Evolutionary conservation across 495 filamentous ascomycete genomes (phyloP).

Genomic region (Penicillium daleae): DNA sequence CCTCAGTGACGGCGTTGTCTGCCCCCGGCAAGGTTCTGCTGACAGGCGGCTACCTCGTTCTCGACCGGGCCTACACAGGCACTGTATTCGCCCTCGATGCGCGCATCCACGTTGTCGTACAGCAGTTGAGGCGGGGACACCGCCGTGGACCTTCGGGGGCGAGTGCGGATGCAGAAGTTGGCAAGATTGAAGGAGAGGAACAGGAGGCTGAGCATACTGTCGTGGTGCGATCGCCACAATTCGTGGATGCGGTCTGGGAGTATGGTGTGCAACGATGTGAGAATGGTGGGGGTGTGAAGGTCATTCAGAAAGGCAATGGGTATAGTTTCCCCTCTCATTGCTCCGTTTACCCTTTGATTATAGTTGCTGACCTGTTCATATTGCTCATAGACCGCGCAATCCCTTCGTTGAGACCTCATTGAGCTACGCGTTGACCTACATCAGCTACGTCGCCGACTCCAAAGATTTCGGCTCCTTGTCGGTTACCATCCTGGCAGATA

Average conservation of each 20-base stretch:
- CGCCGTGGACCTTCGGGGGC: conserved; percentile 30
- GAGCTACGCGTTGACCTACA: conserved; percentile 84
- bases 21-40: conserved; percentile 96
- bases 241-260: conserved; percentile 80
- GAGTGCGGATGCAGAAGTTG: conserved; percentile 19
- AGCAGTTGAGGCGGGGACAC: conserved; percentile 50
- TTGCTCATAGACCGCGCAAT: conserved; percentile 56
- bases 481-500: conserved; percentile 90
- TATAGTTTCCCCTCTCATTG: conserved; percentile 49
- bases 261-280: conserved; percentile 73
- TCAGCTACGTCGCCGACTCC: conserved; percentile 55
- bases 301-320: conserved; percentile 75
- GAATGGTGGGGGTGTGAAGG: conserved; percentile 73
- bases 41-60: conserved; percentile 91
- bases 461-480: conserved; percentile 65
- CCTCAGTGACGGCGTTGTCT: conserved; percentile 66
- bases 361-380: conserved; percentile 1
- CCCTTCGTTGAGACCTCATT: conserved; percentile 90
- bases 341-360: neutral
- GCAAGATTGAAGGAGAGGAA: conserved; percentile 19
- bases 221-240: conserved; percentile 88
- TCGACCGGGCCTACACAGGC: conserved; percentile 85
- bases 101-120: conserved; percentile 83
- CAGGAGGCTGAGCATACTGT: conserved; percentile 56
- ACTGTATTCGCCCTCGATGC: conserved; percentile 94